Evolutionary conservation across 1,139 yeast genomes (phyloP).

Genomic region (Meyerozyma elateridarum): DNA sequence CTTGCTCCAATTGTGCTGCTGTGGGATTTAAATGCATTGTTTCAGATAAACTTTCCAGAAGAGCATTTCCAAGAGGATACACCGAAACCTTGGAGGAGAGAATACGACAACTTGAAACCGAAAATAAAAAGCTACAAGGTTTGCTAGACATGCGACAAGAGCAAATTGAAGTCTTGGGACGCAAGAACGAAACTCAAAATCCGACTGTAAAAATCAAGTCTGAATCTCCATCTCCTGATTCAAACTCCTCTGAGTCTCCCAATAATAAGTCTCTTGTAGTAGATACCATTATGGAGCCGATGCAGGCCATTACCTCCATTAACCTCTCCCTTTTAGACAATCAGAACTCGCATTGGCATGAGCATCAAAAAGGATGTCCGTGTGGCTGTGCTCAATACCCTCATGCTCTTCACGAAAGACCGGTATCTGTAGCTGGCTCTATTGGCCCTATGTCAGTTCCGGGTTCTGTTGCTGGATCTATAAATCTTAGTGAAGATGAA

Average conservation of each 20-base stretch:
- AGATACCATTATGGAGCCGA: conserved; percentile 1
- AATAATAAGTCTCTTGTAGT: conserved; percentile 1
- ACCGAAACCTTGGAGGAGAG: conserved; percentile 46
- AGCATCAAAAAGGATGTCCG: conserved; percentile 49
- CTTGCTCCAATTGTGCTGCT: conserved; percentile 38
- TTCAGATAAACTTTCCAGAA: conserved; percentile 39
- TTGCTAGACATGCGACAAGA: conserved; percentile 59
- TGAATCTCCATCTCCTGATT: not conserved
- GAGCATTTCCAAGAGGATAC: conserved; percentile 37
- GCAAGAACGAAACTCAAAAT: not conserved
- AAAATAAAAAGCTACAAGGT: conserved; percentile 38
- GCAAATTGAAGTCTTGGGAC: conserved; percentile 34
- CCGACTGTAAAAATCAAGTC: no score
- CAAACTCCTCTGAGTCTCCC: not conserved
- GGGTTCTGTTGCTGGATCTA: conserved; percentile 29
- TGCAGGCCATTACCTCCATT: conserved; percentile 8
- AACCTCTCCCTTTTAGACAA: conserved; percentile 9
- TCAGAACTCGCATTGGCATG: conserved; percentile 14
- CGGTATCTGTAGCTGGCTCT: conserved; percentile 60
- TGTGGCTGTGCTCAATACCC: conserved; percentile 52
- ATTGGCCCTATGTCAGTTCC: conserved; percentile 17
- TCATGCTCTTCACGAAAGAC: conserved; percentile 55
- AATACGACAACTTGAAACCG: conserved; percentile 41
- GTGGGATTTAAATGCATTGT: conserved; percentile 44
- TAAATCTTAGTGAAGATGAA: conserved; percentile 42